A percentile compares a stretch with the other conserved stretches of the same genome.
phyloP scores from a whole-genome alignment of 1,139 yeast species.

The Taphrina populina region DNA sequence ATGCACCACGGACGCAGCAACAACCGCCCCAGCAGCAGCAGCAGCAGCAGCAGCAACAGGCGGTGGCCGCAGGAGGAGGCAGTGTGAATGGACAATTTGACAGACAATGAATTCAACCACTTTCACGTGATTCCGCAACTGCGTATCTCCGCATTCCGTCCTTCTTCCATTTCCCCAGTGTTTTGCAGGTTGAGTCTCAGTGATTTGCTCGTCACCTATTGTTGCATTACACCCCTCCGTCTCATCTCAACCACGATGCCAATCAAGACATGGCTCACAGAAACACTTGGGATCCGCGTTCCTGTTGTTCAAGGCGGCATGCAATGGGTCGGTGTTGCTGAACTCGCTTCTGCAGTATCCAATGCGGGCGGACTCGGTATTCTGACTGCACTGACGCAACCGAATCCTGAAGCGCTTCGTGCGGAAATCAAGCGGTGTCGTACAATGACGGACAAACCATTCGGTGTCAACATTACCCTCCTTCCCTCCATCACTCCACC shows the following conservation, averaged over 20 bases:
- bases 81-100: too few species aligned
- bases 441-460: slow-evolving; percentile 27
- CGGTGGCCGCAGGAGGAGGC: too few species aligned
- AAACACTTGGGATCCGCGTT: slow-evolving; percentile 45
- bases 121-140: too few species aligned
- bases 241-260: slow-evolving; percentile 14
- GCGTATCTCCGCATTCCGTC: too few species aligned
- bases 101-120: too few species aligned
- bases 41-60: too few species aligned
- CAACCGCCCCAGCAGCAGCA: not conserved
- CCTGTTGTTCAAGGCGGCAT: slow-evolving; percentile 46
- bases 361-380: slow-evolving; percentile 47
- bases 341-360: slow-evolving; percentile 46
- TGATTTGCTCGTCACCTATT: too few species aligned
- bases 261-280: slow-evolving; percentile 44
- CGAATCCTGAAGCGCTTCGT: slow-evolving; percentile 44
- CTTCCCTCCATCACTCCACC: slow-evolving; percentile 46
- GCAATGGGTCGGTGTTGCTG: slow-evolving; percentile 46
- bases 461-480: slow-evolving; percentile 46
- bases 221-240: too few species aligned
- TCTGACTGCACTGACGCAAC: slow-evolving; percentile 45
- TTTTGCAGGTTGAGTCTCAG: too few species aligned
- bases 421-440: slow-evolving; percentile 39
- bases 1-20: not conserved
- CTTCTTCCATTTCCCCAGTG: too few species aligned